phyloP scores from a whole-genome alignment of 116 monocot genomes.

The Iris pallida region DNA sequence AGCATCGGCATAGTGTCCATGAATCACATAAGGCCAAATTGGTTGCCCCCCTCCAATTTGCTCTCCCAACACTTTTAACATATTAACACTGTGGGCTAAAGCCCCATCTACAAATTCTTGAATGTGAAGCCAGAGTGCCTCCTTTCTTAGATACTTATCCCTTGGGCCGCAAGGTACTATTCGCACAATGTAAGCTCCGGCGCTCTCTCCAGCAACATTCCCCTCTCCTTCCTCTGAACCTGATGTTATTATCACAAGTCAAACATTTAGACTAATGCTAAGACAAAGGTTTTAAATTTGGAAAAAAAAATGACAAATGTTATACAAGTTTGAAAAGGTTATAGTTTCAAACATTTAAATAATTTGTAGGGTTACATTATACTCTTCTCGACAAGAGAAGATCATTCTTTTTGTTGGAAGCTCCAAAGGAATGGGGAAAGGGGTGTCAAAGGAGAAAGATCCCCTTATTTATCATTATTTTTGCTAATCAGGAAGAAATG shows the following conservation, averaged over 20 bases:
- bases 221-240: conserved; percentile 16
- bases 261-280: neutral
- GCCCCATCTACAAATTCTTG: neutral
- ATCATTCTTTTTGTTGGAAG: no score
- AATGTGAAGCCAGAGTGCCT: neutral
- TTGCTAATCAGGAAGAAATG: no score
- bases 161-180: neutral
- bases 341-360: neutral
- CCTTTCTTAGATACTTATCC: neutral
- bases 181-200: neutral
- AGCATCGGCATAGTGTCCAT: neutral
- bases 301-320: neutral
- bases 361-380: neutral
- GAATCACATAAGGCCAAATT: neutral
- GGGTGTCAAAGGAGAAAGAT: no score
- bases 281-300: neutral
- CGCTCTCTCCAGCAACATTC: conserved; percentile 1
- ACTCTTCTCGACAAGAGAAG: no score
- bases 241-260: neutral
- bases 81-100: neutral
- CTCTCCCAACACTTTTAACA: neutral
- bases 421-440: no score
- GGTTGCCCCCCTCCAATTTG: neutral
- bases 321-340: neutral
- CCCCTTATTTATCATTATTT: no score